Evolutionary conservation across 208 protist genomes (phyloP), one percentile per base, ranked within the genome.

Genomic region (Leishmania mexicana): DNA sequence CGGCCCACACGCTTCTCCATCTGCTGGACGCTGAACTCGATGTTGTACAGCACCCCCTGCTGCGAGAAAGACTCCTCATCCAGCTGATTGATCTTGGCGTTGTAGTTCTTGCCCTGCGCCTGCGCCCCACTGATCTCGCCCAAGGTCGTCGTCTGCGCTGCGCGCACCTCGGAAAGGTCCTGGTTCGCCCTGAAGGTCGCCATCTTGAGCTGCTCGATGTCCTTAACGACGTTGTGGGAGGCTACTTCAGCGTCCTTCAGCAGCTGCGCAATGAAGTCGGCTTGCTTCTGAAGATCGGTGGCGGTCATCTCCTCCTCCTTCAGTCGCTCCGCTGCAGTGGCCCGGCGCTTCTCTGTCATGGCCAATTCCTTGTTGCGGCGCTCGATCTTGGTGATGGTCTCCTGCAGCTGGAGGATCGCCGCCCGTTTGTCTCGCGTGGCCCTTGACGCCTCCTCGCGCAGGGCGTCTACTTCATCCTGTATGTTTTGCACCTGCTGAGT

Each of bases 11-110:
- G 98, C 79, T 97, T 94, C 86, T 98, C 95, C 93, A 99, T 97
- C 89, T 99, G 96, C 93, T 99, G 97, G 47, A 98, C 90, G 72
- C 90, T 95, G 80, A 98, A 99, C 89, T 99, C 97, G 42, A 98
- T 94, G 84, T 93, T 96, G 92, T 99, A 99, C 58, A 99, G 89
- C 11, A 99, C 80, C 65, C 98, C 95, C 85, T 99, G 96, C 87
- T 98, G 97, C 80, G 96, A 87, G 73, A 98, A 93, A 53, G 94
- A 90, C 78, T 97, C 93, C 19, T 74, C 68, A 81, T 98, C 97
- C 6, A 98, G 88, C 80, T 97, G 92, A 64, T 81, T 72, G 53
- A 98, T 96, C 75, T 97, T 96, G 17, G 88, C 84, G 35, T 84
- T 87, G 78, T 98, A 88, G 86, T 97, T 98, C 81, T 96, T 97